Evolutionary conservation across 495 filamentous ascomycete species (phyloP).

Genomic region (Polyplosphaeria fusca): DNA sequence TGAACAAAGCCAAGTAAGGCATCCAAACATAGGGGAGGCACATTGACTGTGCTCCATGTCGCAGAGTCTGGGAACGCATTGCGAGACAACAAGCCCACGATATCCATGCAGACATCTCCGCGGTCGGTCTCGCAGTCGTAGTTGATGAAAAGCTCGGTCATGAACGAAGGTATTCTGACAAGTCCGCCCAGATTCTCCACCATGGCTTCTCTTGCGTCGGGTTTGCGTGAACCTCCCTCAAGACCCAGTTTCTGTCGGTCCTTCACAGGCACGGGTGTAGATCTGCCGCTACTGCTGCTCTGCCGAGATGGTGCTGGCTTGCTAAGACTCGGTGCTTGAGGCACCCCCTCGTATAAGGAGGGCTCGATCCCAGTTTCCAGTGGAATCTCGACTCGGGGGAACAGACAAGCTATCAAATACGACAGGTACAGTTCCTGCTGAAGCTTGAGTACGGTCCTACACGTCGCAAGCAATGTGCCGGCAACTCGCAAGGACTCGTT

Average conservation of each 20-base stretch:
- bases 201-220: conserved; percentile 96
- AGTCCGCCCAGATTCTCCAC: conserved; percentile 92
- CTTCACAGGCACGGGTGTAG: conserved; percentile 89
- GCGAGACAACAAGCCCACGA: conserved; percentile 85
- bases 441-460: conserved; percentile 86
- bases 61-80: conserved; percentile 97
- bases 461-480: conserved; percentile 85
- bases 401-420: conserved; percentile 89
- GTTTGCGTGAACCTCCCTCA: conserved; percentile 86
- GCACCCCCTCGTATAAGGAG: conserved; percentile 87
- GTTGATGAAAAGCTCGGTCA: conserved; percentile 94
- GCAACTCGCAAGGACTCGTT: conserved; percentile 89
- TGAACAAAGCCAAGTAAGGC: conserved; percentile 87
- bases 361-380: conserved; percentile 87
- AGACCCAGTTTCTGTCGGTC: conserved; percentile 90
- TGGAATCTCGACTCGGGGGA: conserved; percentile 89
- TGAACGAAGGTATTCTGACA: conserved; percentile 85
- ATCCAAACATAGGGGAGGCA: conserved; percentile 91
- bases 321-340: conserved; percentile 79
- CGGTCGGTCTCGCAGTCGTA: conserved; percentile 96
- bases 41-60: conserved; percentile 98
- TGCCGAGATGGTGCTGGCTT: conserved; percentile 76
- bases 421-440: conserved; percentile 97
- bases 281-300: conserved; percentile 72
- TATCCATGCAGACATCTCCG: conserved; percentile 88